Evolutionary conservation across 768 basidiomycete genomes (phyloP), one percentile per base, ranked within the genome.

Genomic region (Mycena floridula): DNA sequence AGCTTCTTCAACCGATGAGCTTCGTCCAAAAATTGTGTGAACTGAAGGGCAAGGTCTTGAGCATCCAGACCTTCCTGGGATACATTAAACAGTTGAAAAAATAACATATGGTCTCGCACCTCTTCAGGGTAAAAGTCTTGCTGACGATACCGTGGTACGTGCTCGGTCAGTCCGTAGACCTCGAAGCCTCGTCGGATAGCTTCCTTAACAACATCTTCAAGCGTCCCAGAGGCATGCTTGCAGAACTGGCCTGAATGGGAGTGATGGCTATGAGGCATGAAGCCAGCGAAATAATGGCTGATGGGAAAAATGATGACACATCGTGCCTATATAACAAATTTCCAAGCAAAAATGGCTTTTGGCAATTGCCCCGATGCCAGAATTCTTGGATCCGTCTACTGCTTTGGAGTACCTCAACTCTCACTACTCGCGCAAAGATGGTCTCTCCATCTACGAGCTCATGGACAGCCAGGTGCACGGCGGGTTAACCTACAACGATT

Each of bases 401-500:
- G 96, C 95, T 40, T 56, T 95, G 45, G 77, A 82, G 30, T 76
- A 82, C 56, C 85, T 99, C 58, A 70, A 75, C 54, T 63, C 74
- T 3, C n/a, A n/a, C n/a, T 98, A 98, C 60, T 18, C 66, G 21
- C 70, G 70, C 44, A 59, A 65, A 8, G 95, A 99, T 79, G 95
- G 96, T 32, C 78, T 99, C 41, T 81, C 86, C 47, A 74, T 89
- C 48, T 46, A 66, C 7, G 87, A 97, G 58, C 82, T 98, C 53
- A 93, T 97, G 81, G 79, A 96, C 72, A 85, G 87, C 1, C 74
- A 69, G 37, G 65, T 81, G 50, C 84, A 91, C 56, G 93, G 92
- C 16, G 96, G 96, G 11, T 79, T 99, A 53, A 96, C 96, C 12
- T 98, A 98, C 70, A 97, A 97, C 59, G 96, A 98, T 60, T 94